phyloP scores from a whole-genome alignment of 345 rosid species.

The Populus ilicifolia region DNA sequence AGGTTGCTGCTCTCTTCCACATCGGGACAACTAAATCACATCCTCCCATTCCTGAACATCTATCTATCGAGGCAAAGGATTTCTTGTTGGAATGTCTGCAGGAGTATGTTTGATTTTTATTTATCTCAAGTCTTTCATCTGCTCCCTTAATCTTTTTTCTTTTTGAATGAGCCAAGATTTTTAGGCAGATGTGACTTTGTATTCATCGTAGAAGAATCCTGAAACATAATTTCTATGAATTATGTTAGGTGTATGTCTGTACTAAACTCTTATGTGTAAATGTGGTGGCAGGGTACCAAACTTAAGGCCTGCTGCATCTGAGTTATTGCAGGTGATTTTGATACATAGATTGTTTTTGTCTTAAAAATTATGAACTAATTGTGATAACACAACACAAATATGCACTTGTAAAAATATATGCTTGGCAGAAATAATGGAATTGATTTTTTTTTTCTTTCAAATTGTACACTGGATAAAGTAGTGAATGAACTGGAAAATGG shows the following conservation, averaged over 20 bases:
- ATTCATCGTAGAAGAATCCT: neutral
- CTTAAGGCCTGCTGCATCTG: slow-evolving; percentile 29
- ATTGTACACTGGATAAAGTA: neutral
- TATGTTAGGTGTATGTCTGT: neutral
- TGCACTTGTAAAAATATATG: neutral
- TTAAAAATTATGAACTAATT: neutral
- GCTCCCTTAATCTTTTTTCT: neutral
- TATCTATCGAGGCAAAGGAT: slow-evolving; percentile 29
- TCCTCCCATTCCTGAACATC: slow-evolving; percentile 34
- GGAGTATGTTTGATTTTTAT: slow-evolving; percentile 18
- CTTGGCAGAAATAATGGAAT: neutral
- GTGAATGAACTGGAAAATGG: neutral
- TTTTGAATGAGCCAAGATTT: neutral
- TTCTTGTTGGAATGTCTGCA: slow-evolving; percentile 33
- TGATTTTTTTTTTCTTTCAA: neutral
- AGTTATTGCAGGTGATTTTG: slow-evolving; percentile 26
- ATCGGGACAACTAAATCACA: slow-evolving; percentile 37
- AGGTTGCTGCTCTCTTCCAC: slow-evolving; percentile 38
- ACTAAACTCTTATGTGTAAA: neutral
- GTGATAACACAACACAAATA: neutral
- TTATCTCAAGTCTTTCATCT: neutral
- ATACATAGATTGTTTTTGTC: slow-evolving; percentile 4
- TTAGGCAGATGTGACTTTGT: neutral
- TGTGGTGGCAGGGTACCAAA: slow-evolving; percentile 24
- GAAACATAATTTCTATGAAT: neutral